A percentile compares a stretch with the other conserved stretches of the same genome.
phyloP scores from a whole-genome alignment of 768 basidiomycete genomes.

The Panaeolus papilionaceus region DNA sequence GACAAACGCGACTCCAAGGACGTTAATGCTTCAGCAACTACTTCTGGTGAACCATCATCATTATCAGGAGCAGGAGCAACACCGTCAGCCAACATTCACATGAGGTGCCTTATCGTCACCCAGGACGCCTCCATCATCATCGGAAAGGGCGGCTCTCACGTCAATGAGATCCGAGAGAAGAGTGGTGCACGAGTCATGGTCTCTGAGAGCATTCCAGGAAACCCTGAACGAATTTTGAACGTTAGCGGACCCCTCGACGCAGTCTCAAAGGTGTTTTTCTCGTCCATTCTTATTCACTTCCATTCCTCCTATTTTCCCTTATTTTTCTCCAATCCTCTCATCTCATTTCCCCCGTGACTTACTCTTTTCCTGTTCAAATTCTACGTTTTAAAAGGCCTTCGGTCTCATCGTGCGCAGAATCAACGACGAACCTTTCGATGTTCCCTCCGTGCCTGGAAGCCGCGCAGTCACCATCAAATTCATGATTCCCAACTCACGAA shows the following conservation, averaged over 20 bases:
- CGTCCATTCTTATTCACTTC: conserved; percentile 17
- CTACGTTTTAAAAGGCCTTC: conserved; percentile 72
- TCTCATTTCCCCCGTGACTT: conserved; percentile 11
- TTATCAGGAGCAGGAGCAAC: conserved; percentile 47
- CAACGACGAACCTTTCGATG: conserved; percentile 98
- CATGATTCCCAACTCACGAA: conserved; percentile 98
- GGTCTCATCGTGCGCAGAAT: conserved; percentile 98
- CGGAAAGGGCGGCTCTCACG: conserved; percentile 93
- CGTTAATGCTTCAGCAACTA: conserved; percentile 52
- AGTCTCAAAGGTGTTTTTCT: conserved; percentile 86
- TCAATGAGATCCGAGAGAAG: conserved; percentile 98
- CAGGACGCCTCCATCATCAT: conserved; percentile 99
- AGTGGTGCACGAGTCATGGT: conserved; percentile 96
- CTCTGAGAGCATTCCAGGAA: conserved; percentile 97
- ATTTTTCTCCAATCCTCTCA: conserved; percentile 15
- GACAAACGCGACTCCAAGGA: conserved; percentile 40
- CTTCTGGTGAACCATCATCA: conserved; percentile 55
- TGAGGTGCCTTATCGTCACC: conserved; percentile 98
- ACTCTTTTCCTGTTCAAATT: conserved; percentile 18
- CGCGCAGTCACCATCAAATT: conserved; percentile 99
- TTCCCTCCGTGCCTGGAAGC: conserved; percentile 96
- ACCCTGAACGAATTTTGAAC: conserved; percentile 98
- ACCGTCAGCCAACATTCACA: conserved; percentile 88
- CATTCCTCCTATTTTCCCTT: conserved; percentile 7
- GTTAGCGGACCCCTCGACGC: conserved; percentile 97